Percentiles rank a stretch among this genome's conserved stretches.
phyloP scores from a whole-genome alignment of 2,329 filamentous ascomycete species.

The Erysiphe neolycopersici region DNA sequence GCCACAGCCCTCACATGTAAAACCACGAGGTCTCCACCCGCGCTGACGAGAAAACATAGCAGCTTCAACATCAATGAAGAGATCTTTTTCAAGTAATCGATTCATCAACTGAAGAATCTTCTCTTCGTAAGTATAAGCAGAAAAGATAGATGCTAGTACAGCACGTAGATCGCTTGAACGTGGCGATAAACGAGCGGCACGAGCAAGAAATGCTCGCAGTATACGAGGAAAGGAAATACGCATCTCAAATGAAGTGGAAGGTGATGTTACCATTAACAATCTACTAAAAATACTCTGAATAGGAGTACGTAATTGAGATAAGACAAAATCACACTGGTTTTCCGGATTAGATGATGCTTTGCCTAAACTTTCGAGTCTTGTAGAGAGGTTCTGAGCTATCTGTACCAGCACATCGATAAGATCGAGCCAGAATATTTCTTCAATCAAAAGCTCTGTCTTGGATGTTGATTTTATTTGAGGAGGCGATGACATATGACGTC shows the following conservation, averaged over 20 bases:
- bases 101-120: slow-evolving; percentile 69
- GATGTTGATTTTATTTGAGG: slow-evolving; percentile 22
- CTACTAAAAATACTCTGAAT: slow-evolving; percentile 84
- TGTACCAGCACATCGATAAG: slow-evolving; percentile 33
- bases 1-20: slow-evolving; percentile 68
- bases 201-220: slow-evolving; percentile 62
- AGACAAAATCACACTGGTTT: slow-evolving; percentile 32
- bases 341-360: slow-evolving; percentile 9
- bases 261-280: slow-evolving; percentile 49
- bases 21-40: slow-evolving; percentile 71
- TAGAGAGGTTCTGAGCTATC: slow-evolving; percentile 36
- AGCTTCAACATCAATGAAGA: slow-evolving; percentile 60
- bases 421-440: slow-evolving; percentile 31
- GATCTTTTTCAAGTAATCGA: slow-evolving; percentile 60
- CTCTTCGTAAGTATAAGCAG: slow-evolving; percentile 86
- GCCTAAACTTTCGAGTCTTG: slow-evolving; percentile 19
- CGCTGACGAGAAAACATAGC: slow-evolving; percentile 49
- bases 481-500: slow-evolving; percentile 16
- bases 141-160: slow-evolving; percentile 72
- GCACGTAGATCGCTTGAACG: slow-evolving; percentile 65
- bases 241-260: slow-evolving; percentile 12
- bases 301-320: slow-evolving; percentile 42
- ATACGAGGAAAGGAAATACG: slow-evolving; percentile 69
- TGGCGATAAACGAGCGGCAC: slow-evolving; percentile 57
- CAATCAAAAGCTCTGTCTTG: slow-evolving; percentile 20